Base-by-base conservation (phyloP, 2,329 filamentous ascomycete species). In the Trichoderma sp. region DNA sequence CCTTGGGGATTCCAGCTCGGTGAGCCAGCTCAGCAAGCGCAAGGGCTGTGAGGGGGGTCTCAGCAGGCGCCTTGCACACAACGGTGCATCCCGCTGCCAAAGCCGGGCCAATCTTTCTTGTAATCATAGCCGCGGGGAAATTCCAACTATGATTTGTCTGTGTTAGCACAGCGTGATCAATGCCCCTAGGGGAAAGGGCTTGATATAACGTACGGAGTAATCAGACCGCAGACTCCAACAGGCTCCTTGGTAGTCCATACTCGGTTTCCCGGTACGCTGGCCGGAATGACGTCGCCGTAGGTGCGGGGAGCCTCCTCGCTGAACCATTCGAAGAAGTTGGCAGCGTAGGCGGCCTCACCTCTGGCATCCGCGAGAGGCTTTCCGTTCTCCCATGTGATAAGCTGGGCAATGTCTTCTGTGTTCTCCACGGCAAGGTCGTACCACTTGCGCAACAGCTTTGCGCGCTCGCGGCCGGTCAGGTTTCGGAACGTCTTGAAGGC, bases 61-160 rank as follows among this genome's bases (percentile, higher is more conserved):
- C 95, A 60, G 91, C 90, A 1, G 95, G 94, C 19, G 94, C 91
- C 80, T 99, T 99, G 75, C 90, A 90, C 1, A 98, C 94, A 2
- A 97, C 92, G 0, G 95, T 97, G 82, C 95, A 98, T 70, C 96
- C 96, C n/a, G 94, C 94, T 21, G 96, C 96, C 68, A 98, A 85
- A 10, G 92, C 92, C 1, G 92, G 88, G 2, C 87, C 89, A 62
- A 89, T 85, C 79, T 92, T 92, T 70, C 89, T 83, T 7, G 89
- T 91, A 72, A 92, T 88, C 91, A 93, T 93, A 61, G 90, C 90
- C 3, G 90, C 88, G 14, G 91, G 91, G 76, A 96, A 96, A 81
- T 97, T 96, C 93, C 93, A 96, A 68, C 68, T 70, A 75, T 91
- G 92, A 16, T 96, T n/a, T 93, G 65, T 93, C 8, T 29, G 37